phyloP scores from a whole-genome alignment of 306 rosid genomes.

The Comarum palustre region DNA sequence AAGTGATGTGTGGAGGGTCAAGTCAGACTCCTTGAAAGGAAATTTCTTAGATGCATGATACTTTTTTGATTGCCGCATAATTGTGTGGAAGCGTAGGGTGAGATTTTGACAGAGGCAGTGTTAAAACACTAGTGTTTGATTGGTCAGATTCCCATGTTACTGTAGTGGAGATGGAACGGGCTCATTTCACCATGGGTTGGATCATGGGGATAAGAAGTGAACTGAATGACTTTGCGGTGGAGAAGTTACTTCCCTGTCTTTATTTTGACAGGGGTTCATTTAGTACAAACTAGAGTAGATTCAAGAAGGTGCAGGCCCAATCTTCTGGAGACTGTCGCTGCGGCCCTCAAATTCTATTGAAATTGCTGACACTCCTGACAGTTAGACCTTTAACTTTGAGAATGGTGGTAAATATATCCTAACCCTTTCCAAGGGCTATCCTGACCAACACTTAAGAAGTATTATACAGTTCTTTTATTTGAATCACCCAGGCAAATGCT shows the following conservation, averaged over 20 bases:
- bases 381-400: too few species aligned
- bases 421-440: too few species aligned
- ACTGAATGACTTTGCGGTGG: not conserved
- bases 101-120: not conserved
- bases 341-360: too few species aligned
- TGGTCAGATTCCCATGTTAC: not conserved
- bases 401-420: too few species aligned
- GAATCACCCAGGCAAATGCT: too few species aligned
- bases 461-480: too few species aligned
- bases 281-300: not conserved
- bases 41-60: too few species aligned
- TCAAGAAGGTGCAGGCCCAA: not conserved
- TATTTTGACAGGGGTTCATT: not conserved
- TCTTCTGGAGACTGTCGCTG: not conserved
- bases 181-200: not conserved
- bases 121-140: not conserved
- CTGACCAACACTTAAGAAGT: too few species aligned
- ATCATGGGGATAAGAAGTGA: not conserved
- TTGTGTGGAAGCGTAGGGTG: not conserved
- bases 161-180: not conserved
- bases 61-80: too few species aligned
- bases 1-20: too few species aligned
- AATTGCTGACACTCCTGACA: too few species aligned
- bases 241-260: not conserved
- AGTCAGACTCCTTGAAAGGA: too few species aligned